Base-by-base conservation (phyloP, 2,329 filamentous ascomycete species). In the Neoscytalidium dimidiatum region DNA sequence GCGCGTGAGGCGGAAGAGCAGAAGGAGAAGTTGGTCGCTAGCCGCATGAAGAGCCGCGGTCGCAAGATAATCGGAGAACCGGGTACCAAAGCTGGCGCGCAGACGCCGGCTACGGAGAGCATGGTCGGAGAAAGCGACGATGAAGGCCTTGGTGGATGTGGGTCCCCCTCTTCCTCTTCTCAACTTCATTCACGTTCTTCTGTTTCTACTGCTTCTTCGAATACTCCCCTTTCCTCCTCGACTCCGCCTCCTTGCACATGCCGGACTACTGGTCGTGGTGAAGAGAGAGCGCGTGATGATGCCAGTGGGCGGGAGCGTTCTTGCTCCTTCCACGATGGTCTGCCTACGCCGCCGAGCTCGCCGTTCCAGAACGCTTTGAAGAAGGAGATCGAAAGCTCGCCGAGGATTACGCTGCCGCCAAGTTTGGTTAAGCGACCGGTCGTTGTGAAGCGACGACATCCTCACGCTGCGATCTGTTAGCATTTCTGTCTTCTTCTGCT, bases 141-240 rank as follows among this genome's bases (percentile, higher is more conserved):
- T 78, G 94, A 97, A 73, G 92, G 92, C 69, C 84, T 97, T 74
- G 94, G 94, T 69, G 94, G 94, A 78, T 97, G 94, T 97, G 87
- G 69, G 76, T 68, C 71, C 63, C 71, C 75, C 75, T 73, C 56
- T 51, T 31, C 48, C 48, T 62, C 64, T 52, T 65, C 53, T 43
- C 43, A 48, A 26, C 35, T 38, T 33, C 35, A 26, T 23, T 38
- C 52, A 29, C 58, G 21, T 62, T 62, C 31, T n/a, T 26, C 58
- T 41, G 21, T 29, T 43, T 51, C 58, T 51, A 3, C 58, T 48
- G 13, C 57, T 31, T 21, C 56, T 13, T 14, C 35, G n/a, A 43
- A 33, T 29, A 26, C 19, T 28, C 7, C 43, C 26, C 44, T 28
- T 26, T 38, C 31, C n/a, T 62, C 43, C 8, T 33, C 44, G 3